These are phyloP conservation scores for Neurospora sp. DNA, from an alignment of 495 filamentous ascomycete genomes.

Conservation along the genomic window DNA sequence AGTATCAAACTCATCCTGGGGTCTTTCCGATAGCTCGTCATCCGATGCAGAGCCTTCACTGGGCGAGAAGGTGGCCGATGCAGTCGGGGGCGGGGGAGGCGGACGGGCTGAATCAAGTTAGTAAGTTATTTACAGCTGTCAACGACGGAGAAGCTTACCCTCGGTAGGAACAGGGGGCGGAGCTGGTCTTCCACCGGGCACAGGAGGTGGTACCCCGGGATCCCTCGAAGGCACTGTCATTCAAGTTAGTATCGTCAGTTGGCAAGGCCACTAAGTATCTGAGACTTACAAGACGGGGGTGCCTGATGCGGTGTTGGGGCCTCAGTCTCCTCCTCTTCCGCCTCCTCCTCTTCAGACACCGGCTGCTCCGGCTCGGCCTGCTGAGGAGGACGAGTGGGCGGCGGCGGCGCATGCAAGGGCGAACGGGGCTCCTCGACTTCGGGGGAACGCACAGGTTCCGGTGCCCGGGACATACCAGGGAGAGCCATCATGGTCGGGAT, in stretches of 20 bases:
- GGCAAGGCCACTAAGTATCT: constrained; percentile 6
- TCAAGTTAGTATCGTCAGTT: constrained; percentile 20
- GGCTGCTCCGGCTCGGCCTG: constrained; percentile 15
- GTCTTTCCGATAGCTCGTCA: constrained; percentile 75
- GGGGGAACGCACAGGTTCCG: constrained; percentile 18
- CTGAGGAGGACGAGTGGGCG: constrained; percentile 13
- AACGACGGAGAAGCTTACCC: constrained; percentile 40
- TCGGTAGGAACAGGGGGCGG: constrained; percentile 61
- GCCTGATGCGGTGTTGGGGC: constrained; percentile 26
- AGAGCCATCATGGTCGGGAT: constrained; percentile 63
- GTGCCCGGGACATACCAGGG: constrained; percentile 54
- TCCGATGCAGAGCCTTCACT: constrained; percentile 83
- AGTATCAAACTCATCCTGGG: constrained; percentile 29
- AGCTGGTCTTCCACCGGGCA: constrained; percentile 52
- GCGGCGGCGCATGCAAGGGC: constrained; percentile 34
- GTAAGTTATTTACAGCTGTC: constrained; percentile 11
- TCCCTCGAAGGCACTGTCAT: constrained; percentile 29
- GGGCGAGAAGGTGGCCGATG: constrained; percentile 46
- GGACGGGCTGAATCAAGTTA: constrained; percentile 48
- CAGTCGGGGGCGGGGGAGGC: constrained; percentile 38
- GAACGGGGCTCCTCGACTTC: constrained; percentile 30
- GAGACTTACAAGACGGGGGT: constrained; percentile 38
- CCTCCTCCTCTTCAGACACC: constrained; percentile 31
- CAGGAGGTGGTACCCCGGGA: constrained; percentile 40
- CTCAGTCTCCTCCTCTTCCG: constrained; percentile 30